These are phyloP conservation scores for Lyophyllum atratum DNA, from an alignment of 768 basidiomycete genomes.

Conservation along the genomic window DNA sequence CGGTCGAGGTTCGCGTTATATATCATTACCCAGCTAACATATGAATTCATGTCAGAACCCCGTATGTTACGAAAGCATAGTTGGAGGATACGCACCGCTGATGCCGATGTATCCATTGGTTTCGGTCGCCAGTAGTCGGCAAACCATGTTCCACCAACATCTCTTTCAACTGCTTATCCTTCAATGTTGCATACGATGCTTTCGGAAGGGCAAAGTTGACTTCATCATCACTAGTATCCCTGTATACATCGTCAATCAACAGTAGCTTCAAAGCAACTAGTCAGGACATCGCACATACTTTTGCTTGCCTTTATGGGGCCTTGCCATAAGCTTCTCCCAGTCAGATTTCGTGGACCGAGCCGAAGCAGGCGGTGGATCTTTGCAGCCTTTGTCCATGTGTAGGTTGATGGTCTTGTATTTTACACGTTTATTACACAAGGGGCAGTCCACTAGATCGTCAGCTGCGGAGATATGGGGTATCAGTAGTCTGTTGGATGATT, in stretches of 20 bases:
- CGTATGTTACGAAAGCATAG: conserved; percentile 1
- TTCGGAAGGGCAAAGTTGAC: conserved; percentile 57
- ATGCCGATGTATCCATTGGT: conserved; percentile 56
- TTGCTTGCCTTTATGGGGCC: conserved; percentile 44
- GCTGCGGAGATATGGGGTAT: conserved; percentile 24
- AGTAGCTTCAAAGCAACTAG: neutral
- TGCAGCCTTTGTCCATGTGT: conserved; percentile 70
- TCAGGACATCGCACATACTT: conserved; percentile 18
- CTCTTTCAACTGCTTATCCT: conserved; percentile 60
- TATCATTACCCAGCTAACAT: conserved; percentile 65
- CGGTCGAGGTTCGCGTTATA: conserved; percentile 75
- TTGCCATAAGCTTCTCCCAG: conserved; percentile 50
- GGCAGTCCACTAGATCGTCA: conserved; percentile 53
- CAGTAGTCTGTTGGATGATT: neutral
- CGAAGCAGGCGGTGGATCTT: conserved; percentile 27
- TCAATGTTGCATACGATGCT: conserved; percentile 63
- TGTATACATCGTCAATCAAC: neutral
- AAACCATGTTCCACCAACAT: conserved; percentile 54
- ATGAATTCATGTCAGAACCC: neutral
- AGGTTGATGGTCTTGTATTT: conserved; percentile 52
- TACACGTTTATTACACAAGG: conserved; percentile 55
- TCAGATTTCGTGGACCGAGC: conserved; percentile 29
- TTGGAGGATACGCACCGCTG: conserved; percentile 45
- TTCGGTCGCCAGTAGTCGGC: conserved; percentile 52
- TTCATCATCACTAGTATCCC: conserved; percentile 26